Percentiles rank a stretch among this genome's conserved stretches.
These are phyloP conservation scores for Rhododendron simsii DNA, from an alignment of 148 eudicot species.

Conservation along the genomic window DNA sequence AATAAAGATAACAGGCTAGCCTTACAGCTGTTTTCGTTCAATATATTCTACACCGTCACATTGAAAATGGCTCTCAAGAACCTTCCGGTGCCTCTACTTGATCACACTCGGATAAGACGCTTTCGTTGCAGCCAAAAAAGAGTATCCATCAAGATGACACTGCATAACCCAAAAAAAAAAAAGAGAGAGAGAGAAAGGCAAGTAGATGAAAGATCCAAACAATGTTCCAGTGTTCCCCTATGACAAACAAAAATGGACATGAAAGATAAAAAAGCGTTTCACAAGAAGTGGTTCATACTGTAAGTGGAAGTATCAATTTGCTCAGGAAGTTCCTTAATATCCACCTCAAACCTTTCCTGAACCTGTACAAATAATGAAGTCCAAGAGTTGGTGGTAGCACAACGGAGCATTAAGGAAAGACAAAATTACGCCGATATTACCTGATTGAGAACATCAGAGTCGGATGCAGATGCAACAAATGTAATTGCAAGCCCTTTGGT, in stretches of 20 bases:
- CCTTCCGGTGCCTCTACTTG: not conserved
- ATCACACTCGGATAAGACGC: not conserved
- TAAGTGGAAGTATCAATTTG: constrained; percentile 94
- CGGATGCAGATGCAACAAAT: constrained; percentile 77
- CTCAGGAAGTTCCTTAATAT: constrained; percentile 93
- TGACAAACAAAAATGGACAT: not conserved
- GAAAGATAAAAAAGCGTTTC: not conserved
- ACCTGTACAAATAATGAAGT: constrained; percentile 26
- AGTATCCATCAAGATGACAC: constrained; percentile 32
- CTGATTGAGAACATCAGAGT: constrained; percentile 86
- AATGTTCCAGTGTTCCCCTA: not conserved
- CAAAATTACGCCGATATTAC: constrained; percentile 18
- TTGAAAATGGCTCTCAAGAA: not conserved
- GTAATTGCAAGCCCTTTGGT: constrained; percentile 96
- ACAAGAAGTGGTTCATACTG: constrained; percentile 42
- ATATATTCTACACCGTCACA: not conserved
- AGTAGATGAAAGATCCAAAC: not conserved
- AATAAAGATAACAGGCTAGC: not conserved
- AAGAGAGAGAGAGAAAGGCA: too few species aligned
- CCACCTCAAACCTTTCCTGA: constrained; percentile 86
- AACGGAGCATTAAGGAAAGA: not conserved
- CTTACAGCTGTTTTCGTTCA: not conserved
- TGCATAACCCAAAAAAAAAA: constrained; percentile 5
- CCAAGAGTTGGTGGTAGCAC: not conserved
- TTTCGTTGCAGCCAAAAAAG: not conserved